phyloP scores from a whole-genome alignment of 1,139 yeast genomes.

The Candida sp. region DNA sequence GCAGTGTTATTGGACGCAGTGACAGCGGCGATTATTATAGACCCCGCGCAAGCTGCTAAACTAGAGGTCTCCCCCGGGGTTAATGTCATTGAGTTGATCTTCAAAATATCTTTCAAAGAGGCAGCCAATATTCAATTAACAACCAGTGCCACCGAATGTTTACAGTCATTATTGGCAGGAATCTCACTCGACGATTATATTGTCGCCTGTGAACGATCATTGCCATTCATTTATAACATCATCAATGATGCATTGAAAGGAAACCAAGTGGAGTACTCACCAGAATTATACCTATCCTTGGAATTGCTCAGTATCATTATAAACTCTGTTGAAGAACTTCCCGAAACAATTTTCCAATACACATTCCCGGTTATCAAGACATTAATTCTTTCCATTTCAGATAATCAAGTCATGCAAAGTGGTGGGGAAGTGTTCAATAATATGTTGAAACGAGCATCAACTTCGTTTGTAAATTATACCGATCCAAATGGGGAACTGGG shows the following conservation, averaged over 20 bases:
- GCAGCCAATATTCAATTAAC: constrained; percentile 71
- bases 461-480: constrained; percentile 37
- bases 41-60: constrained; percentile 30
- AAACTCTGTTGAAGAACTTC: constrained; percentile 39
- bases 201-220: constrained; percentile 46
- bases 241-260: constrained; percentile 18
- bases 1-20: constrained; percentile 73
- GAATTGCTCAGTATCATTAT: constrained; percentile 64
- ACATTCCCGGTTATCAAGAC: constrained; percentile 51
- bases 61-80: constrained; percentile 16
- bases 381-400: constrained; percentile 55
- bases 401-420: constrained; percentile 75
- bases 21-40: constrained; percentile 49
- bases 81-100: constrained; percentile 49
- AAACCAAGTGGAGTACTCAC: constrained; percentile 38
- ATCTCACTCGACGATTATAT: constrained; percentile 45
- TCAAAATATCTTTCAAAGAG: constrained; percentile 67
- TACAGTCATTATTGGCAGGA: constrained; percentile 53
- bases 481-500: constrained; percentile 46
- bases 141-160: constrained; percentile 58
- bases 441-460: constrained; percentile 51
- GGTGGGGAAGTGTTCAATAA: constrained; percentile 74
- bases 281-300: constrained; percentile 63
- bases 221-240: constrained; percentile 46
- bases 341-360: constrained; percentile 44